A percentile compares a stretch with the other conserved stretches of the same genome.
Conservation (phyloP, 2,329 filamentous ascomycete genomes). For the Ceratocystis papillata region DNA sequence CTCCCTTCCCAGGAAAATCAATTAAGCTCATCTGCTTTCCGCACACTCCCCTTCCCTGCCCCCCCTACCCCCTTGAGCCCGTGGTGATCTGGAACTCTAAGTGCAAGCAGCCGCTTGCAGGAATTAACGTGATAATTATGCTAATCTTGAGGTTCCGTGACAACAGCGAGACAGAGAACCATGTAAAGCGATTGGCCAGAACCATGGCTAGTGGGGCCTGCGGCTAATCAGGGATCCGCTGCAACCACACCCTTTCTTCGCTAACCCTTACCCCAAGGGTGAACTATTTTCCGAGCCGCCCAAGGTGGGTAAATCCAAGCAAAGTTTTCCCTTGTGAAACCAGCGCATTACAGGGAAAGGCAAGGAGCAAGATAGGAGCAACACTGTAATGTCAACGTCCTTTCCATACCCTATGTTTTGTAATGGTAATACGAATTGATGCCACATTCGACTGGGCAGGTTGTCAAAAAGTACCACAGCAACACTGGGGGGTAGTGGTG, state of each 20-base stretch:
- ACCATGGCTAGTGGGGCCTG: not conserved
- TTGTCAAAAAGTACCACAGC: too few relatives aligned
- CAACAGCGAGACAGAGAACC: constrained; percentile 4
- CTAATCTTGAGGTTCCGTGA: not conserved
- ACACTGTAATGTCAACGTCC: not conserved
- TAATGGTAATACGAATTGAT: not conserved
- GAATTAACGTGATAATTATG: not conserved
- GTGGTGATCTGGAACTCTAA: not conserved
- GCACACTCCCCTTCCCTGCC: not conserved
- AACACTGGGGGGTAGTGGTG: too few relatives aligned
- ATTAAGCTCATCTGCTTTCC: not conserved
- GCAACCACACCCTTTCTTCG: not conserved
- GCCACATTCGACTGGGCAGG: too few relatives aligned
- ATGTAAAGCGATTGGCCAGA: constrained; percentile 18
- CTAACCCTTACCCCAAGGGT: constrained; percentile 8
- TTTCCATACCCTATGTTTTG: not conserved
- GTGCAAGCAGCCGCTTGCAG: not conserved
- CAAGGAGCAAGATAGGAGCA: too few relatives aligned
- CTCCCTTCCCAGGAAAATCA: not conserved
- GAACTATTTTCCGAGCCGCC: not conserved
- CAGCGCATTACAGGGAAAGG: not conserved
- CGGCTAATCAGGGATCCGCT: not conserved
- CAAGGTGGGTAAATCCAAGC: not conserved
- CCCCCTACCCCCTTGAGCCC: not conserved
- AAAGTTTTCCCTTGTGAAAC: not conserved